Conservation (phyloP, 2,329 filamentous ascomycete species). For the Nothopassalora personata region DNA sequence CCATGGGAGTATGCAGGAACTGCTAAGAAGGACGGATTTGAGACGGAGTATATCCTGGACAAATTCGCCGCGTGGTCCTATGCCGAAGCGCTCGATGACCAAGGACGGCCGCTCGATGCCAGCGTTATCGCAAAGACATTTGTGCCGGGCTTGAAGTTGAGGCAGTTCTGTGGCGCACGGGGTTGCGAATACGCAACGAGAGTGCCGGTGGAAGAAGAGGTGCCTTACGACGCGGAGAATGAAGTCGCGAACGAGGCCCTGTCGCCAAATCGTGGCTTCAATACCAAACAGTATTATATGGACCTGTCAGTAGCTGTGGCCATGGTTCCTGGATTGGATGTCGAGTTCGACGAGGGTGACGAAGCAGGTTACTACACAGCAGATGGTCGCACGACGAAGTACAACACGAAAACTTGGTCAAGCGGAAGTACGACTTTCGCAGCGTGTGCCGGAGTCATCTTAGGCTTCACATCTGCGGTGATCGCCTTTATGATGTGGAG, state of each 20-base stretch:
- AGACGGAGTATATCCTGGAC: constrained; percentile 33
- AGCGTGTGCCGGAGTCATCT: constrained; percentile 6
- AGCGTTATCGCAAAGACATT: constrained; percentile 35
- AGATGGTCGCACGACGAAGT: background rate
- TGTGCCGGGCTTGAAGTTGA: constrained; percentile 29
- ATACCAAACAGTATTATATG: constrained; percentile 32
- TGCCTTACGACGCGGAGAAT: constrained; percentile 23
- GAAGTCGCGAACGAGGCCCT: constrained; percentile 23
- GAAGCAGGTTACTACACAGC: background rate
- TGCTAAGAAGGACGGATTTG: constrained; percentile 40
- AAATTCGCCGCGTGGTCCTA: constrained; percentile 27
- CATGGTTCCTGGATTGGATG: background rate
- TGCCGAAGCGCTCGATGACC: constrained; percentile 31
- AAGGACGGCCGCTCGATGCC: constrained; percentile 28
- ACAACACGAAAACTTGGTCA: background rate
- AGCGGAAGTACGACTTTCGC: constrained; percentile 3
- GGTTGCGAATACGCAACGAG: constrained; percentile 27
- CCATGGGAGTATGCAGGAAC: constrained; percentile 38
- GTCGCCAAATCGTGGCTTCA: constrained; percentile 30
- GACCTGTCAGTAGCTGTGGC: constrained; percentile 1
- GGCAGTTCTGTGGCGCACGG: constrained; percentile 30
- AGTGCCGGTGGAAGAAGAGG: constrained; percentile 18
- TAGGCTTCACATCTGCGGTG: constrained; percentile 10
- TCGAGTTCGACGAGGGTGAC: background rate
- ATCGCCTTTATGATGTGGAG: constrained; percentile 10